These are phyloP conservation scores for Kodamaea fungicola DNA, from an alignment of 1,139 yeast genomes.

Conservation along the genomic window DNA sequence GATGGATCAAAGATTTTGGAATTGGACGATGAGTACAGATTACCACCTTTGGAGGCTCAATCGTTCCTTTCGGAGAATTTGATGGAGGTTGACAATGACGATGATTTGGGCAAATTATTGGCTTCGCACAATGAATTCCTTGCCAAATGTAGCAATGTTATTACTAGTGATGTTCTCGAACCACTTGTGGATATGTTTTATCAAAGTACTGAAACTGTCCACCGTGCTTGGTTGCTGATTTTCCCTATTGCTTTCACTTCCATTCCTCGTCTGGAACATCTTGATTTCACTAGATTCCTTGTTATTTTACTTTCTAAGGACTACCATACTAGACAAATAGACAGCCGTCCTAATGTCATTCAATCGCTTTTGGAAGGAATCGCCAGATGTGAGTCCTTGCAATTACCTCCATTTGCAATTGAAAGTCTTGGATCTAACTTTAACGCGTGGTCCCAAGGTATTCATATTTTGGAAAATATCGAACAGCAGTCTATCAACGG, in stretches of 20 bases:
- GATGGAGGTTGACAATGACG: conserved; percentile 23
- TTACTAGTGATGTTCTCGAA: conserved; percentile 56
- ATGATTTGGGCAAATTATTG: conserved; percentile 36
- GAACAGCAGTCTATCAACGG: conserved; percentile 66
- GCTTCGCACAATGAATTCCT: conserved; percentile 52
- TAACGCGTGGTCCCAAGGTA: conserved; percentile 89
- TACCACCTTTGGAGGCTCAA: conserved; percentile 47
- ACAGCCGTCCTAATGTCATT: conserved; percentile 81
- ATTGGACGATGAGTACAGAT: conserved; percentile 49
- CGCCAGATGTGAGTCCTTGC: conserved; percentile 66
- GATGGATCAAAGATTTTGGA: conserved; percentile 47
- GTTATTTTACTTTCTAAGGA: conserved; percentile 83
- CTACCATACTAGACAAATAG: conserved; percentile 85
- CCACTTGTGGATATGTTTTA: conserved; percentile 83
- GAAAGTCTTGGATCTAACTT: conserved; percentile 86
- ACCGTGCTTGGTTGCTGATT: conserved; percentile 77
- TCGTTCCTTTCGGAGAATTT: conserved; percentile 7
- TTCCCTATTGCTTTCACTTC: conserved; percentile 79
- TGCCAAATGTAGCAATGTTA: conserved; percentile 37
- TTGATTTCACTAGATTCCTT: conserved; percentile 77
- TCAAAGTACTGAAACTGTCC: conserved; percentile 75
- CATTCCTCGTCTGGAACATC: conserved; percentile 73
- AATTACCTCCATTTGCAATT: conserved; percentile 91
- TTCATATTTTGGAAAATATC: conserved; percentile 74
- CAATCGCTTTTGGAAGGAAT: conserved; percentile 82